Evolutionary conservation across 257 asterid species (phyloP).

Genomic region (Leonotis leonurus): DNA sequence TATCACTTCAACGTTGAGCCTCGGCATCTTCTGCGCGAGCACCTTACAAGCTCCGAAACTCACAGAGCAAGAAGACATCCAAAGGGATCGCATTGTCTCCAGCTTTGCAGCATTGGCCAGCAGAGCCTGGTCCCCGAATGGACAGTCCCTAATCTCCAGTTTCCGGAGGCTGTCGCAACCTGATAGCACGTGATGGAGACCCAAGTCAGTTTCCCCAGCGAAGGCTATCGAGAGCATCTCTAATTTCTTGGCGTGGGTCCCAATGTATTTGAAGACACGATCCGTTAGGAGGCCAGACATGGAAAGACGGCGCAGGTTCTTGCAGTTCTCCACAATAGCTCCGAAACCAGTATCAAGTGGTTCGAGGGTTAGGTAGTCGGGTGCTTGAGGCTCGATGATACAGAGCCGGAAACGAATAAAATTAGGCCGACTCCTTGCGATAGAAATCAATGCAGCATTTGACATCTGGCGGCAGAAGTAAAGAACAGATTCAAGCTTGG

Average conservation of each 20-base stretch:
- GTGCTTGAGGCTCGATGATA: conserved; percentile 67
- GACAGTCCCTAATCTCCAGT: conserved; percentile 91
- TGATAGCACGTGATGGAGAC: conserved; percentile 77
- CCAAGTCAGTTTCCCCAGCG: conserved; percentile 91
- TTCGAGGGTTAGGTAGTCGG: conserved; percentile 70
- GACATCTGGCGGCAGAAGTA: conserved; percentile 98
- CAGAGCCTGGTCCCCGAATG: conserved; percentile 94
- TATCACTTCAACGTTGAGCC: conserved; percentile 85
- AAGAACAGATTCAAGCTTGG: conserved; percentile 78
- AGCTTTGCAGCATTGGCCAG: conserved; percentile 92
- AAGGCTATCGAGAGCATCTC: conserved; percentile 97
- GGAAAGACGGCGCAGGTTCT: conserved; percentile 77
- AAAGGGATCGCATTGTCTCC: conserved; percentile 99
- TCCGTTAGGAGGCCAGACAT: conserved; percentile 82
- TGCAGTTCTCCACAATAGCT: conserved; percentile 80
- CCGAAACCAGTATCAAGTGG: conserved; percentile 90
- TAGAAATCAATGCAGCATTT: conserved; percentile 70
- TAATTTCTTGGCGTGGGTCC: conserved; percentile 73
- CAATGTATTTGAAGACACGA: conserved; percentile 65
- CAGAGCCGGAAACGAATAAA: conserved; percentile 78
- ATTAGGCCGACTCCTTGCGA: conserved; percentile 69
- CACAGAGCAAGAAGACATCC: conserved; percentile 96
- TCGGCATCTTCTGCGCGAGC: conserved; percentile 75
- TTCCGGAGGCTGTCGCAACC: conserved; percentile 89
- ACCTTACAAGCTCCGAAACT: conserved; percentile 88